phyloP scores from a whole-genome alignment of 257 asterid genomes.

The Ligustrum vulgare region DNA sequence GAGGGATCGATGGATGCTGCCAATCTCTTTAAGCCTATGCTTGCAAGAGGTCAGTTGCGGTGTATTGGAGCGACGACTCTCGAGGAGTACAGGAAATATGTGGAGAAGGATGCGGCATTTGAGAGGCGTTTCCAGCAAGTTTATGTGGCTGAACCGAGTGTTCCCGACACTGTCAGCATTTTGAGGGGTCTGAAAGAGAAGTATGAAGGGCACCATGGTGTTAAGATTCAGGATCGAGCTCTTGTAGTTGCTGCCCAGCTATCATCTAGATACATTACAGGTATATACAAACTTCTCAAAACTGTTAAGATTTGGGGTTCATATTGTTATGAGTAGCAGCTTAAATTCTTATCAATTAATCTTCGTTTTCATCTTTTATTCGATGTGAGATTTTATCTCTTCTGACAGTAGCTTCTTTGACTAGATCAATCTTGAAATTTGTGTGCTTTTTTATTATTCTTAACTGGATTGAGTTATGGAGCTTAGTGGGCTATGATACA shows the following conservation, averaged over 20 bases:
- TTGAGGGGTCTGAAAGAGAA: slow-evolving; percentile 73
- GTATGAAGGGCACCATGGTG: slow-evolving; percentile 83
- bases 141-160: slow-evolving; percentile 69
- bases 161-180: slow-evolving; percentile 57
- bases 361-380: no score
- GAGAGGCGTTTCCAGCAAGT: slow-evolving; percentile 83
- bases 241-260: slow-evolving; percentile 64
- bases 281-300: slow-evolving; percentile 15
- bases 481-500: no score
- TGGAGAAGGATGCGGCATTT: slow-evolving; percentile 76
- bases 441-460: no score
- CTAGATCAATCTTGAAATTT: no score
- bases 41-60: slow-evolving; percentile 68
- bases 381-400: no score
- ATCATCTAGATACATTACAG: slow-evolving; percentile 66
- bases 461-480: no score
- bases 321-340: no score
- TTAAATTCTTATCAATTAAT: no score
- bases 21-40: slow-evolving; percentile 72
- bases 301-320: no score
- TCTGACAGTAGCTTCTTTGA: no score
- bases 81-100: slow-evolving; percentile 68
- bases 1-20: slow-evolving; percentile 84
- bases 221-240: slow-evolving; percentile 68
- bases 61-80: slow-evolving; percentile 73